Base-by-base conservation (phyloP, 1,284 basidiomycete genomes). In the Abortiporus biennis region DNA sequence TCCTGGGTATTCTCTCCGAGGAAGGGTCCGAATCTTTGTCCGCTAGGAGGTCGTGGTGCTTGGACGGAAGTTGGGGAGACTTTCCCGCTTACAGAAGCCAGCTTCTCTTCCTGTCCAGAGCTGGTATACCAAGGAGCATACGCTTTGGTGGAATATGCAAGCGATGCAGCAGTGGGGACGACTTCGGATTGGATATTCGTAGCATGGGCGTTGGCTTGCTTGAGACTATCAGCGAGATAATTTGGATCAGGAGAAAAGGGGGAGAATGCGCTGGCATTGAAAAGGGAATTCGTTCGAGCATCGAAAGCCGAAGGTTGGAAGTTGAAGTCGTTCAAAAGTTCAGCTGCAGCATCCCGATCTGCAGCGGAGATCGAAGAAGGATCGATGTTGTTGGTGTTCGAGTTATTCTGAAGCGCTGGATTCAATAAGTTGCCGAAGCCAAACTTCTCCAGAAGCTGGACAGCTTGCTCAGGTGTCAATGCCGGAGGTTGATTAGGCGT, bases 371-470 rank as follows among this genome's bases (percentile, higher is more conserved):
- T 31, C 15, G 29, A 29, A 21, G 27, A 8, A 11, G 38, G 6
- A 17, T 5, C 21, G 11, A 13, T 22, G 15, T 4, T 4, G 16
- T 40, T 15, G 27, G 27, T 12, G 16, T 30, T 40, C 5, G 15
- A 5, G 38, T 9, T 30, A 15, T 38, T 45, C 46, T 52, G 42
- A 43, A 46, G 47, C 46, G 47, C 50, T 47, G 47, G 48, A 47
- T 47, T 54, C 45, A 67, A 51, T 48, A 70, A 67, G 24, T 69
- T 69, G 43, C 67, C 68, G 43, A 67, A 54, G 29, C 73, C 68
- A 38, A 85, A 67, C 57, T 76, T 78, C 54, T 84, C 78, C 45
- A 88, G 54, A 29, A 87, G 62, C 49, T 79, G 73, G 30, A 85
- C 52, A 12, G 82, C 78, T 56, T 87, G 83, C 48, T 87, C 84